These are phyloP conservation scores for Luffa aegyptiaca DNA, from an alignment of 306 rosid genomes.

Conservation along the genomic window DNA sequence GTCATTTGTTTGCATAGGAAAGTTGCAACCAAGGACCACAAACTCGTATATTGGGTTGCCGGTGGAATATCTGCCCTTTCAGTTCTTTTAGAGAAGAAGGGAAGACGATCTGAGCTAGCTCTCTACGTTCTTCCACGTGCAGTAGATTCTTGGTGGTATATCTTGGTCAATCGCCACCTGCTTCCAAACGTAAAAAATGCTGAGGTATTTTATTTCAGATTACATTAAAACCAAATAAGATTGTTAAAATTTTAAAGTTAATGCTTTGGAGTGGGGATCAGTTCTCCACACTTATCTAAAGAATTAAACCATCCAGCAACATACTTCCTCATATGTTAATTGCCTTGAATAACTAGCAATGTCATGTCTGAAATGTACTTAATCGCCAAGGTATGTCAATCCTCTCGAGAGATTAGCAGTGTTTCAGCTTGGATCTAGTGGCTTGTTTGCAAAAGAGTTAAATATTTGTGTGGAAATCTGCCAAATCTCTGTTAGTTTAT, in stretches of 20 bases:
- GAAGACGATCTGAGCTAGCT: constrained; percentile 92
- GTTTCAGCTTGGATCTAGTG: neutral
- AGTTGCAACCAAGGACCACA: constrained; percentile 77
- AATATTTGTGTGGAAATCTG: neutral
- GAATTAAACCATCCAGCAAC: neutral
- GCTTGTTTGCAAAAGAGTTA: neutral
- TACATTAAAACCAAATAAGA: neutral
- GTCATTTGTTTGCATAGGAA: constrained; percentile 84
- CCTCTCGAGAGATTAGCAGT: neutral
- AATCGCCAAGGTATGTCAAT: neutral
- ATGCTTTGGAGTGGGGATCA: neutral
- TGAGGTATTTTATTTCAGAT: constrained; percentile 45
- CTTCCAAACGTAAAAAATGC: constrained; percentile 80
- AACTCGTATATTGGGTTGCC: constrained; percentile 83
- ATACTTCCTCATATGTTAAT: neutral
- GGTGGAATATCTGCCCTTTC: constrained; percentile 83
- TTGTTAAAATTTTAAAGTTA: neutral
- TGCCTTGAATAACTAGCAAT: neutral
- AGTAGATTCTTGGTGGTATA: constrained; percentile 86
- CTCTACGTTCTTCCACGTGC: constrained; percentile 95
- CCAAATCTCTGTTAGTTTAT: neutral
- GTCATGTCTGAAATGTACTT: neutral
- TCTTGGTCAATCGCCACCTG: constrained; percentile 80
- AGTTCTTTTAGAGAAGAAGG: constrained; percentile 78
- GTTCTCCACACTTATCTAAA: neutral